A percentile compares a stretch with the other conserved stretches of the same genome.
These are phyloP conservation scores for Tricholoma terreum DNA, from an alignment of 768 basidiomycete genomes.

Conservation along the genomic window DNA sequence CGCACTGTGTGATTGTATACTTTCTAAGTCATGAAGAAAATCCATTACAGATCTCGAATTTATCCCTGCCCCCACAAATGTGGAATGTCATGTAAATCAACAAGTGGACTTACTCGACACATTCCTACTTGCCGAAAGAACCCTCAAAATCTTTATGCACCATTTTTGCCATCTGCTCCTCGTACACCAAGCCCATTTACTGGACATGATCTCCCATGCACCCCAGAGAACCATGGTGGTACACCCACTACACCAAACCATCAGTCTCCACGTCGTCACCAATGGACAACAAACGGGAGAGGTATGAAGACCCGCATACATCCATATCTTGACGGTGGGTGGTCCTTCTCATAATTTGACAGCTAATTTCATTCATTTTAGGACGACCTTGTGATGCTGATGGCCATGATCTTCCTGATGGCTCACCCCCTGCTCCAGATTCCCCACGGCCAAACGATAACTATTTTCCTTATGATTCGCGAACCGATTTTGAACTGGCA, in stretches of 20 bases:
- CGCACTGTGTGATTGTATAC: neutral
- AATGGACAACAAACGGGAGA: neutral
- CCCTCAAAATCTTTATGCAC: neutral
- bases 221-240: neutral
- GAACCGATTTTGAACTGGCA: constrained; percentile 4
- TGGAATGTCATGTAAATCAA: neutral
- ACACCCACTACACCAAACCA: neutral
- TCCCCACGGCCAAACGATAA: neutral
- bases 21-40: too few species aligned
- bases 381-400: constrained; percentile 1
- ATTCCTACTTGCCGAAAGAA: neutral
- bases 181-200: neutral
- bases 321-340: neutral
- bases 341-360: neutral
- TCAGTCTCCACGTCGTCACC: neutral
- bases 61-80: neutral
- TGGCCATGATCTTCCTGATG: constrained; percentile 3
- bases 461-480: neutral
- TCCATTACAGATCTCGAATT: neutral
- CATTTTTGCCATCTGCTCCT: too few species aligned
- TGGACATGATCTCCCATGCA: neutral
- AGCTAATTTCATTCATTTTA: neutral
- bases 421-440: neutral
- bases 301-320: neutral
- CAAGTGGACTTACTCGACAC: neutral